A percentile compares a stretch with the other conserved stretches of the same genome.
phyloP scores from a whole-genome alignment of 2,329 filamentous ascomycete species.

The Claviceps humidiphila region DNA sequence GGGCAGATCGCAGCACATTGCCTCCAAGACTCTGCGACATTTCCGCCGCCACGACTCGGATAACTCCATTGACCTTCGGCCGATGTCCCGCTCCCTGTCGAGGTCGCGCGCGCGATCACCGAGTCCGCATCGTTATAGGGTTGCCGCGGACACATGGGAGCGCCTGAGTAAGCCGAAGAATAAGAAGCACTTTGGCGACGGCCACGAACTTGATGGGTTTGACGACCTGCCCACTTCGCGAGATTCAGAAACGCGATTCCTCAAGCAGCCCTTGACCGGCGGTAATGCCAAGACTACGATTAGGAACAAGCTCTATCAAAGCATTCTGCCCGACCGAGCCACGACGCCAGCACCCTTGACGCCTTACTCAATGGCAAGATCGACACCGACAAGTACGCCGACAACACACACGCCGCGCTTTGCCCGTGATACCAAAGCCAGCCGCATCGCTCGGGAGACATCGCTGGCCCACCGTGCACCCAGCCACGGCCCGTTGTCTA shows the following conservation, averaged over 20 bases:
- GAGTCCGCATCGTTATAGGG: slow-evolving; percentile 37
- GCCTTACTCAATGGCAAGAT: slow-evolving; percentile 42
- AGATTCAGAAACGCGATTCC: slow-evolving; percentile 65
- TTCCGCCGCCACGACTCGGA: slow-evolving; percentile 79
- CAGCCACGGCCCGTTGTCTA: slow-evolving; percentile 37
- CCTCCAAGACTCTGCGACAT: slow-evolving; percentile 54
- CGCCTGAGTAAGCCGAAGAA: slow-evolving; percentile 57
- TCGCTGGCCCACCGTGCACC: slow-evolving; percentile 46
- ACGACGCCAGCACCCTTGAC: slow-evolving; percentile 38
- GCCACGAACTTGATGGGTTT: slow-evolving; percentile 82
- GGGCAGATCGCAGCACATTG: slow-evolving; percentile 65
- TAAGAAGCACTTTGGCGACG: slow-evolving; percentile 63
- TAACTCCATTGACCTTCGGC: slow-evolving; percentile 43
- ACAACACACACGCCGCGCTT: slow-evolving; percentile 40
- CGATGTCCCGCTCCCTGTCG: slow-evolving; percentile 43
- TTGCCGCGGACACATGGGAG: slow-evolving; percentile 42
- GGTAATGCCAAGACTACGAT: slow-evolving; percentile 52
- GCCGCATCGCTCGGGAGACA: slow-evolving; percentile 51
- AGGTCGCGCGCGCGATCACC: slow-evolving; percentile 46
- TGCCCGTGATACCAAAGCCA: slow-evolving; percentile 52
- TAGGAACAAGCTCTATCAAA: slow-evolving; percentile 44
- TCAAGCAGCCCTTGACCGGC: slow-evolving; percentile 59
- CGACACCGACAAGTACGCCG: slow-evolving; percentile 18
- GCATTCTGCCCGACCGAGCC: slow-evolving; percentile 39
- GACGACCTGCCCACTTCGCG: slow-evolving; percentile 88